Evolutionary conservation across 257 asterid species (phyloP).

Genomic region (Primulina tabacum): DNA sequence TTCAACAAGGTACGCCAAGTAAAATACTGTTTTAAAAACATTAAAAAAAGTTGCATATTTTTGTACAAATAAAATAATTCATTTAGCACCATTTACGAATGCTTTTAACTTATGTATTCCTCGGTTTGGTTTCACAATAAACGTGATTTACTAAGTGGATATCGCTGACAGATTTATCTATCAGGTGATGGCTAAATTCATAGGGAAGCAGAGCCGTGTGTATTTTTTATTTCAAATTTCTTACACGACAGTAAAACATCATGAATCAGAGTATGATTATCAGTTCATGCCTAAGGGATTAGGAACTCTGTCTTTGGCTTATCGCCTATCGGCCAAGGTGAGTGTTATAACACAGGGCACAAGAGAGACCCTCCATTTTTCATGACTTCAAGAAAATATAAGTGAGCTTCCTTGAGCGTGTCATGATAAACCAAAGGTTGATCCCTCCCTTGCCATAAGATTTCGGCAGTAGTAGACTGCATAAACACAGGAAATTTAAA

Average conservation of each 20-base stretch:
- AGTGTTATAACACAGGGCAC: background rate
- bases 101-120: background rate
- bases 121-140: background rate
- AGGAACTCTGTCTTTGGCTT: too few relatives aligned
- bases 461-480: too few relatives aligned
- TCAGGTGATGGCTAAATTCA: constrained; percentile 9
- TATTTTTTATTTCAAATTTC: background rate
- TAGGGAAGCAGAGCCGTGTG: background rate
- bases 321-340: background rate
- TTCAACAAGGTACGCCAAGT: too few relatives aligned
- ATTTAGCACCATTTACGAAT: background rate
- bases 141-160: constrained; percentile 40
- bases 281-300: too few relatives aligned
- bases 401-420: constrained; percentile 74
- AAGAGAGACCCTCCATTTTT: constrained; percentile 59
- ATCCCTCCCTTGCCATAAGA: constrained; percentile 73
- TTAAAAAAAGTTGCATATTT: too few relatives aligned
- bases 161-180: constrained; percentile 20
- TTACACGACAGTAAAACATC: background rate
- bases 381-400: constrained; percentile 70
- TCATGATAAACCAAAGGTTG: constrained; percentile 69
- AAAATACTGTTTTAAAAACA: too few relatives aligned
- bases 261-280: background rate
- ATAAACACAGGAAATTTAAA: constrained; percentile 21
- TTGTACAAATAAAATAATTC: background rate